phyloP scores from a whole-genome alignment of 768 basidiomycete species.

The Hydnomerulius pinastri region DNA sequence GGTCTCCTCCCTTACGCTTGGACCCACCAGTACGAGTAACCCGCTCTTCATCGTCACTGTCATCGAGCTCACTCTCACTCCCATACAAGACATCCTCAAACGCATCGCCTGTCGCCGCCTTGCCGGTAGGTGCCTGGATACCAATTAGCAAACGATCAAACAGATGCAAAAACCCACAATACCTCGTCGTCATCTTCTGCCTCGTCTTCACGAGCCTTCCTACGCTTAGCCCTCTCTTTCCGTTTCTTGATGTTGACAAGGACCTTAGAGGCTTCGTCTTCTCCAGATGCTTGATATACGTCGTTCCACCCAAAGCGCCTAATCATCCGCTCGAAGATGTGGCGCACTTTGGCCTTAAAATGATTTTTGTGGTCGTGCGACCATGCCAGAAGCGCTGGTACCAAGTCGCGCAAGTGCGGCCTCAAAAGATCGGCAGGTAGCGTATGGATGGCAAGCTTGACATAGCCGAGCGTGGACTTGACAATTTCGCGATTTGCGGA shows the following conservation, averaged over 20 bases:
- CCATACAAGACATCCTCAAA: conserved; percentile 98
- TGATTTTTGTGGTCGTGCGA: conserved; percentile 99
- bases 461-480: conserved; percentile 92
- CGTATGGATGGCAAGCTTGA: conserved; percentile 91
- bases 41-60: conserved; percentile 61
- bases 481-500: conserved; percentile 97
- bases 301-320: conserved; percentile 88
- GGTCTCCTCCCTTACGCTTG: conserved; percentile 39
- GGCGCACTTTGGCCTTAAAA: conserved; percentile 95
- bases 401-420: conserved; percentile 76
- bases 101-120: conserved; percentile 73
- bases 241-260: conserved; percentile 93
- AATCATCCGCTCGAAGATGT: conserved; percentile 96
- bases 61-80: conserved; percentile 88
- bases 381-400: conserved; percentile 87
- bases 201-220: conserved; percentile 64
- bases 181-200: conserved; percentile 61
- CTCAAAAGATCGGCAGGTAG: conserved; percentile 69
- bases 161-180: conserved; percentile 5
- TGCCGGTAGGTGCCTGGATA: conserved; percentile 43
- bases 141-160: conserved; percentile 9
- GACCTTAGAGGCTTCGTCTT: conserved; percentile 86
- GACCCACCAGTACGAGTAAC: conserved; percentile 30
- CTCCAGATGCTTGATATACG: conserved; percentile 70
- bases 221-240: conserved; percentile 90